Percentiles rank a stretch among this genome's conserved stretches.
These are phyloP conservation scores for Wickerhamiella galacta DNA, from an alignment of 805 yeast genomes.

Conservation along the genomic window DNA sequence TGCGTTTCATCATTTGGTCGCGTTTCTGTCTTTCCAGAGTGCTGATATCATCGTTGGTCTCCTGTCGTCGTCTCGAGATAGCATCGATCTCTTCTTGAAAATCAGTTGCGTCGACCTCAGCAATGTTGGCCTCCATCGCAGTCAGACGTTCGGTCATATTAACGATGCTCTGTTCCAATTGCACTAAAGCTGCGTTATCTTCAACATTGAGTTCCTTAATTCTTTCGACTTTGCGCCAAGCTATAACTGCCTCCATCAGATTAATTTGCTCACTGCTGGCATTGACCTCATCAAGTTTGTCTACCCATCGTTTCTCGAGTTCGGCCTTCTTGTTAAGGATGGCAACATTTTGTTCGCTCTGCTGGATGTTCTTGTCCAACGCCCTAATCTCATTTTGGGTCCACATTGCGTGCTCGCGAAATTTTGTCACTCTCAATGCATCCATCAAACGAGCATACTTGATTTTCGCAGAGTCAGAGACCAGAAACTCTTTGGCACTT, in stretches of 20 bases:
- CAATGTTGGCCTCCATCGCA: too few species aligned
- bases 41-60: too few species aligned
- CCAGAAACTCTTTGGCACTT: conserved; percentile 76
- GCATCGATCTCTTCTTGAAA: too few species aligned
- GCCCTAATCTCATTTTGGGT: neutral
- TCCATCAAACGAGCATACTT: conserved; percentile 66
- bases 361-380: conserved; percentile 8
- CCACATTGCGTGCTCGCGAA: neutral
- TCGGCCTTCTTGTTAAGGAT: neutral
- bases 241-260: conserved; percentile 1
- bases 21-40: too few species aligned
- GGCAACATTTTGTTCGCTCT: conserved; percentile 6
- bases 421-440: conserved; percentile 18
- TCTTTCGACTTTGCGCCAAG: conserved; percentile 11
- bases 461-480: conserved; percentile 52
- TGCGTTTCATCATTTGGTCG: too few species aligned
- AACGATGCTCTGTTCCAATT: too few species aligned
- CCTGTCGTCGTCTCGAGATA: too few species aligned
- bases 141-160: too few species aligned
- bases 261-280: conserved; percentile 4
- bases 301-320: neutral
- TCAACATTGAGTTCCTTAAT: too few species aligned
- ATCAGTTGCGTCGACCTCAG: too few species aligned
- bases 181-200: too few species aligned
- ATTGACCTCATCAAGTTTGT: conserved; percentile 1